phyloP scores from a whole-genome alignment of 805 yeast genomes.

The Myxozyma neglecta region DNA sequence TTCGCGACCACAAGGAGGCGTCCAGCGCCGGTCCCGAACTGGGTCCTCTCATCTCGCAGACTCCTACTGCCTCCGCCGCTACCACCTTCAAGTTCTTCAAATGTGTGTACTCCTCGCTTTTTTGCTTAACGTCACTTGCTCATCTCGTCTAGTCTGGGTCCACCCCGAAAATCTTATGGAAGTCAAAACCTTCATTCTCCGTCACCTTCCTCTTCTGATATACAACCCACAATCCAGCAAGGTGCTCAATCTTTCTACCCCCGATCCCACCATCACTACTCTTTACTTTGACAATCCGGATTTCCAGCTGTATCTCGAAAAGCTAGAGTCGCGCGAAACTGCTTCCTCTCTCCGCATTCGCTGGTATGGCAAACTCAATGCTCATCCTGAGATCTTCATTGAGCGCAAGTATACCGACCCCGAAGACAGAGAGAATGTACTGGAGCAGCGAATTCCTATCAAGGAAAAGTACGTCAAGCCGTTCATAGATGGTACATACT shows the following conservation, averaged over 20 bases:
- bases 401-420: constrained; percentile 70
- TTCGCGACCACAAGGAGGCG: constrained; percentile 64
- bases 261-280: constrained; percentile 82
- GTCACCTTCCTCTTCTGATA: constrained; percentile 89
- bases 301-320: constrained; percentile 83
- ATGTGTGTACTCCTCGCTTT: constrained; percentile 9
- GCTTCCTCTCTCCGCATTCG: constrained; percentile 74
- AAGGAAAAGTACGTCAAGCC: constrained; percentile 81
- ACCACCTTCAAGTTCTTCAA: constrained; percentile 41
- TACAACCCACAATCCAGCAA: constrained; percentile 54
- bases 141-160: constrained; percentile 71
- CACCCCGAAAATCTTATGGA: constrained; percentile 98
- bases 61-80: constrained; percentile 28
- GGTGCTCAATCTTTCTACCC: constrained; percentile 38
- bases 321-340: constrained; percentile 52
- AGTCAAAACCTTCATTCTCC: constrained; percentile 89
- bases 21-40: constrained; percentile 1
- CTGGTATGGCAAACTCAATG: constrained; percentile 83
- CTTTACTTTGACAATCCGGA: constrained; percentile 81
- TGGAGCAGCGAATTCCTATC: constrained; percentile 62
- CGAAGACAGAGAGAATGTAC: constrained; percentile 33
- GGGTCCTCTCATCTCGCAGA: constrained; percentile 28
- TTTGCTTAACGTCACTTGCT: background rate
- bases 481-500: constrained; percentile 57
- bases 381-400: constrained; percentile 73